Evolutionary conservation across 2,329 filamentous ascomycete species (phyloP), one percentile per base, ranked within the genome.

Genomic region (Aureobasidium sp.): DNA sequence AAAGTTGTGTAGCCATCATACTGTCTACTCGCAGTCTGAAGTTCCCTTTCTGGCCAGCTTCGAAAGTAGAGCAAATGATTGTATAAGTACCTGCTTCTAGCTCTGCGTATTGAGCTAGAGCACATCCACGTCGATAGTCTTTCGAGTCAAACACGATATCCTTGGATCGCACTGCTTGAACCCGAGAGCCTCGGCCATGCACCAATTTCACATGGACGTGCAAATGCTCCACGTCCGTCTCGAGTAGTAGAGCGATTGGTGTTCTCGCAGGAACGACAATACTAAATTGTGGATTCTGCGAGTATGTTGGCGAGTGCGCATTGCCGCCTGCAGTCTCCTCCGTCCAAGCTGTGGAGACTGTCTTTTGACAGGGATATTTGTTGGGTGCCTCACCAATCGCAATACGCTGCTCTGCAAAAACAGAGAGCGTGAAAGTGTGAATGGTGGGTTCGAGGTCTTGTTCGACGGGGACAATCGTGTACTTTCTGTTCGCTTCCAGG

Each of bases 41-140:
- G 53, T 81, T 80, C 3, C 88, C 89, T 0, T 84, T 78, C 70
- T 95, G 90, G 9, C 87, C 88, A 0, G 87, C 82, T 65, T 96
- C 91, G 72, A 95, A 97, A 0, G 93, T 96, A 2, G 91, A 96
- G 71, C 89, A 93, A 7, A 97, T 88, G 62, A 96, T 81, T 0
- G 90, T 97, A 73, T 97, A 99, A 0, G 80, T 80, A 0, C 93
- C 93, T 0, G 84, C 77, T 42, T 86, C 84, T 20, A 96, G 76
- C 23, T 77, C 70, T 69, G 73, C 67, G 7, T 83, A 76, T 65
- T 89, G 84, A 2, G 88, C 86, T 36, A 91, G 79, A 4, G 89
- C 89, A 71, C 88, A 90, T 32, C 89, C 88, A 32, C 87, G 86
- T 53, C 89, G 86, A 74, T 99, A 97, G 67, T 96, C 91, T n/a